Base-by-base conservation (phyloP, 345 rosid genomes). In the Syzygium aqueum region DNA sequence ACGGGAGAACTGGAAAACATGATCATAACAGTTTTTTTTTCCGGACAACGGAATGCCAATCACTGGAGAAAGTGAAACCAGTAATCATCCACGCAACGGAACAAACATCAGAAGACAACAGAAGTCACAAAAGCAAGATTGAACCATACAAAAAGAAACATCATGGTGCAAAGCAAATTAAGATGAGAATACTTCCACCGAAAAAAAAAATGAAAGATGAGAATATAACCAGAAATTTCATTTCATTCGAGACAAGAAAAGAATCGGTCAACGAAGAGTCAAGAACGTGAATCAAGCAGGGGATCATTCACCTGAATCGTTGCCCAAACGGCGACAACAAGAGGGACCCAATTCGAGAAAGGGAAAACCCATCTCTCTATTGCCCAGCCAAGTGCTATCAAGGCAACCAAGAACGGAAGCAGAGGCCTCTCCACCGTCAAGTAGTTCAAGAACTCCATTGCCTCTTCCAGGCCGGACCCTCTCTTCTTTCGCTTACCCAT, bases 261-360 rank as follows among this genome's bases (percentile, higher is more conserved):
- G 46, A 33, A 73, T 21, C 25, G 80, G 80, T 73, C 80, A 33
- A 73, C 17, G 13, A 19, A 73, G 12, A 19, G 80, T 73, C 80
- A 73, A 73, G 2, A 2, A 17, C 80, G 19, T 33, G 80, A 73
- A 73, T 67, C 46, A 67, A 67, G 78, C 78, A 67, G 78, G 78
- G 78, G 19, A 67, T 40, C 46, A 37, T n/a, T 61, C 59, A 88
- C 99, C 99, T 96, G 99, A 89, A 94, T 80, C 86, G 98, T 94
- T 49, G 96, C 98, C 98, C 97, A 97, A 77, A 97, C 98, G 84
- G 98, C 98, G 59, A 95, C 92, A 77, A 91, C 92, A 87, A 97
- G 94, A 86, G 96, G 99, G 89, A 97, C 94, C 99, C 99, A 97
- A 57, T 93, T 95, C 89, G 98, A 97, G 90, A 97, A 90, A 90